phyloP scores from a whole-genome alignment of 805 yeast genomes.

The Candida cerambycidarum region DNA sequence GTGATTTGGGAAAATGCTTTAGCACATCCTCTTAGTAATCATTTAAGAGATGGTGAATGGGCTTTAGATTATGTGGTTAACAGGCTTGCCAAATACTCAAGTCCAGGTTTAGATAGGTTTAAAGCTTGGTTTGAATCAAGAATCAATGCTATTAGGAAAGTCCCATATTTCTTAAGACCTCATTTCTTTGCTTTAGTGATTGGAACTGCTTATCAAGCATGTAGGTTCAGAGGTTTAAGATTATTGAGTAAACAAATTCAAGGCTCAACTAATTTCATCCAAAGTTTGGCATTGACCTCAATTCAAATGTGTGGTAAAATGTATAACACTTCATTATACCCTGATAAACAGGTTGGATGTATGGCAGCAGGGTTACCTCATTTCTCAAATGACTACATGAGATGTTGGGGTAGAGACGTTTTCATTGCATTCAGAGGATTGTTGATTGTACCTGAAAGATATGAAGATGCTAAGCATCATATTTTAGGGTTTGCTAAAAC shows the following conservation, averaged over 20 bases:
- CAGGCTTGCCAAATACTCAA: constrained; percentile 58
- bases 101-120: constrained; percentile 53
- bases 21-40: constrained; percentile 80
- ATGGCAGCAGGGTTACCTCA: constrained; percentile 98
- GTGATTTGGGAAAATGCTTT: constrained; percentile 71
- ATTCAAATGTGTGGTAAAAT: constrained; percentile 81
- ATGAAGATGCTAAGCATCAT: constrained; percentile 75
- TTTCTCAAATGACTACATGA: constrained; percentile 85
- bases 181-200: constrained; percentile 82
- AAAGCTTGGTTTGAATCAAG: constrained; percentile 69
- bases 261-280: constrained; percentile 69
- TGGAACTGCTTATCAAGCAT: constrained; percentile 82
- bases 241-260: constrained; percentile 56
- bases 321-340: constrained; percentile 72
- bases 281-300: constrained; percentile 74
- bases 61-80: constrained; percentile 73
- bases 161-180: constrained; percentile 83
- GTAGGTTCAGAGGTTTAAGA: constrained; percentile 64
- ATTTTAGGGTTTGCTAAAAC: constrained; percentile 87
- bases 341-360: constrained; percentile 61
- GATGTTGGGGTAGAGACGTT: constrained; percentile 98
- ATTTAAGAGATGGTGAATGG: constrained; percentile 84
- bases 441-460: constrained; percentile 72
- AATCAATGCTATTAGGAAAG: constrained; percentile 56
- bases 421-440: constrained; percentile 86